Evolutionary conservation across 75 land plant species (phyloP), one percentile per base, ranked within the genome.

Genomic region (Picea sitchensis): DNA sequence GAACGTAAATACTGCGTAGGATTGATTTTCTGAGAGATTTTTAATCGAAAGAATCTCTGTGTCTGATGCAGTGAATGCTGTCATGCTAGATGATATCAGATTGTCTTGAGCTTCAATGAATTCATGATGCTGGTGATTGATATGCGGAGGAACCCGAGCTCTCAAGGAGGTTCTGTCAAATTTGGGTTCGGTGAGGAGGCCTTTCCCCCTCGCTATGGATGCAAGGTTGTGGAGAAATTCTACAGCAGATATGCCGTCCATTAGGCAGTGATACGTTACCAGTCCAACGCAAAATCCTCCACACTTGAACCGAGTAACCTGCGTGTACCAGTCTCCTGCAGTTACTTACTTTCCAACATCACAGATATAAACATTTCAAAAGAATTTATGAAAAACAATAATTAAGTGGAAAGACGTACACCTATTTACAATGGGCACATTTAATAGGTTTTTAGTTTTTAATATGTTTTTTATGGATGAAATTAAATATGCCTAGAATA

Each of bases 291-390:
- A 58, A 73, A 84, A 84, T 32, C 87, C 91, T 59, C 91, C 91
- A 81, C 91, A 90, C 21, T 59, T 80, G 75, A 90, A 90, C 51
- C 41, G 82, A 4, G 91, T 90, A 0, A 90, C 87, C 91, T 90
- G 77, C 73, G 62, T 6, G 62, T 61, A 41, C 44, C 4, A 7
- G 4, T 21, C 0, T 12, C 11, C 26, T 18, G 30, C 31, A n/a
- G 0, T 62, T 18, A 62, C 23, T 8, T 26, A 41, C 6, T 8
- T 62, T 23, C 65, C 21, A 23, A 9, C 30, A 18, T 23, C 12
- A 62, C 12, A 59, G 2, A 4, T 14, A 59, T 14, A 4, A 59
- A 59, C 17, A 14, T 17, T 17, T 7, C 3, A 59, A 17, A 59
- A 11, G 26, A 26, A 26, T 26, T 26, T 26, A 26, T 26, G 26